Conservation (phyloP, 176 grass and related monocot species). For the Leersia perrieri region DNA sequence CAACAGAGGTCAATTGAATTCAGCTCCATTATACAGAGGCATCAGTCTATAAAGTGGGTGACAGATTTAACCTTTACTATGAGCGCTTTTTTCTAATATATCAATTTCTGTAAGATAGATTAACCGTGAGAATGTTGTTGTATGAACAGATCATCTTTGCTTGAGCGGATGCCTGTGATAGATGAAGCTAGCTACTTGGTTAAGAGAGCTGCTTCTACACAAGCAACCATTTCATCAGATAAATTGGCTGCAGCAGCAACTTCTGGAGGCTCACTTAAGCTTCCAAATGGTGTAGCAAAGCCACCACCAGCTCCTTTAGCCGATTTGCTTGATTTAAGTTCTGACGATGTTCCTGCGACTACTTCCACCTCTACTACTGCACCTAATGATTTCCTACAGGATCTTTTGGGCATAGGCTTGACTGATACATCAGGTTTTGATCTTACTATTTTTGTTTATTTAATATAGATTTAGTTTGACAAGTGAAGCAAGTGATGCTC, state of each 20-base stretch:
- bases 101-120: slow-evolving; percentile 8
- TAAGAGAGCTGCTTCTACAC: slow-evolving; percentile 67
- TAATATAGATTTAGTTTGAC: slow-evolving; percentile 18
- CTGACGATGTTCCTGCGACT: slow-evolving; percentile 61
- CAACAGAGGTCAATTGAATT: slow-evolving; percentile 99
- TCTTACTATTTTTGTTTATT: slow-evolving; percentile 27
- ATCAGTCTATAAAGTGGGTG: slow-evolving; percentile 81
- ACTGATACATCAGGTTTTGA: slow-evolving; percentile 66
- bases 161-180: slow-evolving; percentile 97
- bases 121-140: slow-evolving; percentile 29
- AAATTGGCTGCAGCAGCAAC: slow-evolving; percentile 46
- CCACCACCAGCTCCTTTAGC: slow-evolving; percentile 62
- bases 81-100: slow-evolving; percentile 12
- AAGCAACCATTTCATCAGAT: slow-evolving; percentile 49
- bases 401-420: slow-evolving; percentile 80
- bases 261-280: slow-evolving; percentile 58
- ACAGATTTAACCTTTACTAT: background rate
- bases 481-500: slow-evolving; percentile 5
- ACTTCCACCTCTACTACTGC: slow-evolving; percentile 45
- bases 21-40: slow-evolving; percentile 95
- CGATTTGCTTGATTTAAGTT: slow-evolving; percentile 90
- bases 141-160: slow-evolving; percentile 79
- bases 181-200: slow-evolving; percentile 75
- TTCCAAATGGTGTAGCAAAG: slow-evolving; percentile 89
- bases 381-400: slow-evolving; percentile 72